These are phyloP conservation scores for Solanum rostratum DNA, from an alignment of 257 asterid genomes.

Conservation along the genomic window DNA sequence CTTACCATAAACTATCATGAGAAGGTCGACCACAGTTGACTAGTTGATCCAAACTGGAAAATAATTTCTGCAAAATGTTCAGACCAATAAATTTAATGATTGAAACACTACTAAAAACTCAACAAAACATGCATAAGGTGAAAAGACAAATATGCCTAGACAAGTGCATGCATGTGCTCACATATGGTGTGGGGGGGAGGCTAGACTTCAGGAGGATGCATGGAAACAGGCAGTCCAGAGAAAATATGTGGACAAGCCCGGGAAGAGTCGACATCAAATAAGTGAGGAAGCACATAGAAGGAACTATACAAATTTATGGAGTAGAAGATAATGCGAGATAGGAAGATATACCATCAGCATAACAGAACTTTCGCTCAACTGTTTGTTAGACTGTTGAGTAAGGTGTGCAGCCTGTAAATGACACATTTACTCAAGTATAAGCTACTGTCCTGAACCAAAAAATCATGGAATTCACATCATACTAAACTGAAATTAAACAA, in stretches of 20 bases:
- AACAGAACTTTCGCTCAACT: slow-evolving; percentile 24
- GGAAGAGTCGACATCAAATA: background rate
- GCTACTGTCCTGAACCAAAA: background rate
- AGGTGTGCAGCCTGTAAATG: slow-evolving; percentile 65
- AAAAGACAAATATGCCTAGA: background rate
- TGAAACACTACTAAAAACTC: background rate
- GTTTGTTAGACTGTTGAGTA: slow-evolving; percentile 31
- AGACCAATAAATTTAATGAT: slow-evolving; percentile 3
- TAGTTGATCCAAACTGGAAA: slow-evolving; percentile 69
- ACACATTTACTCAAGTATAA: background rate
- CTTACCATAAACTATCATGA: slow-evolving; percentile 67
- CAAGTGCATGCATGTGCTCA: background rate
- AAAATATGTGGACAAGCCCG: background rate
- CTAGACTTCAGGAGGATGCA: background rate
- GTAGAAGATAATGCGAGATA: background rate
- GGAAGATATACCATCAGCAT: slow-evolving; percentile 60
- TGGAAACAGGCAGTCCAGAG: background rate
- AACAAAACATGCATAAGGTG: background rate
- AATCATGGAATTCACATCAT: background rate
- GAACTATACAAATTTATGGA: background rate
- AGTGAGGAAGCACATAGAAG: background rate
- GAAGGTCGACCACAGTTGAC: slow-evolving; percentile 70
- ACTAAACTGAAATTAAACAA: slow-evolving; percentile 1
- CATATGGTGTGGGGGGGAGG: background rate
- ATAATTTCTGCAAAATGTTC: slow-evolving; percentile 52